phyloP scores from a whole-genome alignment of 805 yeast genomes.

The Ogataea methanolica region DNA sequence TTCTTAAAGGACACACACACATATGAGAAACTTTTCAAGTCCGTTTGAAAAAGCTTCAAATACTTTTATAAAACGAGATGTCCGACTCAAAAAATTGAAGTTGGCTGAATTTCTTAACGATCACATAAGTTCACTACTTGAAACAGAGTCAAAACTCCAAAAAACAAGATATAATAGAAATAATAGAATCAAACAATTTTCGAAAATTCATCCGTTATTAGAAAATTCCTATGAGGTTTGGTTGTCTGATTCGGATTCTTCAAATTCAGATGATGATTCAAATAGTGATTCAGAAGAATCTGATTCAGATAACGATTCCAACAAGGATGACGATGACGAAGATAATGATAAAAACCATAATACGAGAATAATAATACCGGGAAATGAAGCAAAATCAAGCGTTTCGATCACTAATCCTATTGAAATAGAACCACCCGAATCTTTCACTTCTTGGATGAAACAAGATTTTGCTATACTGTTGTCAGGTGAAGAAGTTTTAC shows the following conservation, averaged over 20 bases:
- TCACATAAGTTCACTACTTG: constrained; percentile 3
- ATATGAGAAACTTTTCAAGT: too few relatives aligned
- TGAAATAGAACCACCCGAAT: neutral
- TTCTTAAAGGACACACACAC: too few relatives aligned
- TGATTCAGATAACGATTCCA: constrained; percentile 1
- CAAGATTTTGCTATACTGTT: neutral
- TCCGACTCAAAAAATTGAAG: too few relatives aligned
- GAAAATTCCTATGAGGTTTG: constrained; percentile 20
- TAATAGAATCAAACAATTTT: constrained; percentile 5
- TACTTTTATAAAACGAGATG: too few relatives aligned
- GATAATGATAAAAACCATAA: neutral
- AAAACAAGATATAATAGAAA: constrained; percentile 6
- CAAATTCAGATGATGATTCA: neutral
- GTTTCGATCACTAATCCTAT: neutral
- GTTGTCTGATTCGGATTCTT: constrained; percentile 10
- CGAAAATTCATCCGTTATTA: constrained; percentile 6
- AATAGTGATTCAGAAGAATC: constrained; percentile 1
- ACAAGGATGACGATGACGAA: neutral
- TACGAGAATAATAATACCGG: neutral
- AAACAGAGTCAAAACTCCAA: constrained; percentile 1
- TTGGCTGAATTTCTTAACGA: neutral
- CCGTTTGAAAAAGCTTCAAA: too few relatives aligned
- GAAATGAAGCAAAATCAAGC: neutral
- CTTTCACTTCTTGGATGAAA: neutral
- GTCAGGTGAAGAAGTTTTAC: constrained; percentile 11